Evolutionary conservation across 2,329 filamentous ascomycete genomes (phyloP).

Genomic region (Ceratocystis lukuohia): DNA sequence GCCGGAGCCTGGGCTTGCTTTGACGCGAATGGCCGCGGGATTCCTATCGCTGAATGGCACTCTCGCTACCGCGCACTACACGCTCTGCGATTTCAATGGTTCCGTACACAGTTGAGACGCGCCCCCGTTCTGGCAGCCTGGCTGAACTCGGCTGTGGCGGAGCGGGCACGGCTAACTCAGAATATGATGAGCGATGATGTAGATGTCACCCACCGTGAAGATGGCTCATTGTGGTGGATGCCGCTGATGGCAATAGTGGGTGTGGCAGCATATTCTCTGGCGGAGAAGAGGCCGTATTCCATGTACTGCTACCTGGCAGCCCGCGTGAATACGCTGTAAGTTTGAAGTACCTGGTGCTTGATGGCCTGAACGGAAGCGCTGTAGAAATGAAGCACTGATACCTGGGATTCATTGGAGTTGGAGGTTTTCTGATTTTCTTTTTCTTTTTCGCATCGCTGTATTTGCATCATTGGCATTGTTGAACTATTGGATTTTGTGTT

Average conservation of each 20-base stretch:
- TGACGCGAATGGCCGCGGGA: not conserved
- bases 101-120: conserved; percentile 7
- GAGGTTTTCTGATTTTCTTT: no score
- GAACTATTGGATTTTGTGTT: no score
- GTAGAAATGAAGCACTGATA: no score
- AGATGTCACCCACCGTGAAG: not conserved
- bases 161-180: not conserved
- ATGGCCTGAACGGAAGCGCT: no score
- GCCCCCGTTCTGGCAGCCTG: not conserved
- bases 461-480: no score
- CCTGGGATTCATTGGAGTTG: no score
- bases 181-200: conserved; percentile 1
- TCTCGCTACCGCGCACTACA: conserved; percentile 22
- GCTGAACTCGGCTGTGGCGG: not conserved
- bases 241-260: conserved; percentile 10
- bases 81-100: conserved; percentile 3
- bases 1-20: conserved; percentile 18
- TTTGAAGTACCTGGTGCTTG: not conserved
- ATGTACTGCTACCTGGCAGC: conserved; percentile 14
- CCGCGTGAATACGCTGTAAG: conserved; percentile 9
- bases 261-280: not conserved
- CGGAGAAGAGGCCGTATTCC: not conserved
- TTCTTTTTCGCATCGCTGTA: no score
- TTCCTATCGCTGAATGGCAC: conserved; percentile 20
- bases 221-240: conserved; percentile 11